A percentile compares a stretch with the other conserved stretches of the same genome.
phyloP scores from a whole-genome alignment of 257 asterid species.

The Nicotiana tomentosiformis region DNA sequence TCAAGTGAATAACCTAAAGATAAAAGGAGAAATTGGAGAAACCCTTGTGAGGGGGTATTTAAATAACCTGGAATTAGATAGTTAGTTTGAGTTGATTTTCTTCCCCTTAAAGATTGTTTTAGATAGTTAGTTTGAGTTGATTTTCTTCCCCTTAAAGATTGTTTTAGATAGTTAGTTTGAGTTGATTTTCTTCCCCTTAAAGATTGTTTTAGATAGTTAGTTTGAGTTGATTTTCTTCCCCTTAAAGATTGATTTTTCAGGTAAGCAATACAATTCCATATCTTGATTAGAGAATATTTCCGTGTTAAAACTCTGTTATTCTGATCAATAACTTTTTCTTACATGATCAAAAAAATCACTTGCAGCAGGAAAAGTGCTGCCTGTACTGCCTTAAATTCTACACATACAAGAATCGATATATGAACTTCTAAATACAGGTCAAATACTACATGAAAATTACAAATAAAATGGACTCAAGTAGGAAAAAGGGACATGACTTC shows the following conservation, averaged over 20 bases:
- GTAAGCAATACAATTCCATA: background rate
- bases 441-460: constrained; percentile 9
- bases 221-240: too few species aligned
- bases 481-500: background rate
- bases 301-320: background rate
- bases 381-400: constrained; percentile 5
- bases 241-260: background rate
- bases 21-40: too few species aligned
- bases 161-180: too few species aligned
- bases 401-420: background rate
- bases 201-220: too few species aligned
- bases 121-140: too few species aligned
- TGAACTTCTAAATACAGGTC: constrained; percentile 5
- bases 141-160: too few species aligned
- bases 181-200: too few species aligned
- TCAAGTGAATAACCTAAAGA: too few species aligned
- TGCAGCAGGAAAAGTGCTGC: background rate
- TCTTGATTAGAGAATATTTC: background rate
- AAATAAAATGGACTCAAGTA: background rate
- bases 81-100: too few species aligned
- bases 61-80: too few species aligned
- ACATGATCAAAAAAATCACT: background rate
- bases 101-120: too few species aligned
- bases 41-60: too few species aligned
- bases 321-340: background rate